phyloP scores from a whole-genome alignment of 805 yeast genomes.

The Cyberlindnera sargentensis region DNA sequence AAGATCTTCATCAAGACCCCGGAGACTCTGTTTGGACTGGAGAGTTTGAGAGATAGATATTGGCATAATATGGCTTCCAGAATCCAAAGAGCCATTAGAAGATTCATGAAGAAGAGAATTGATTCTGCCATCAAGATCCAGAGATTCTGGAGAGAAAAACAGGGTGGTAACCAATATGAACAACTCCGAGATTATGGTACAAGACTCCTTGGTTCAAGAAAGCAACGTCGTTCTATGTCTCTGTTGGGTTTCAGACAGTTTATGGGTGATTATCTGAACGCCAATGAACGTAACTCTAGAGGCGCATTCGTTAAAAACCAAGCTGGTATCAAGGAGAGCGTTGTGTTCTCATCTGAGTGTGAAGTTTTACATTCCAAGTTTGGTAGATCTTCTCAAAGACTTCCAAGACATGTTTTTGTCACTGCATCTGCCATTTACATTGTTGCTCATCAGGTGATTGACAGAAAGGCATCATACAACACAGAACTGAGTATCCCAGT shows the following conservation, averaged over 20 bases:
- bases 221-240: conserved; percentile 86
- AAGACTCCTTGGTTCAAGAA: conserved; percentile 58
- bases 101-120: conserved; percentile 68
- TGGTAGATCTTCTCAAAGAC: conserved; percentile 82
- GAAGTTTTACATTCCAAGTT: conserved; percentile 79
- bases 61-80: conserved; percentile 98
- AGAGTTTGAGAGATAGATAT: conserved; percentile 92
- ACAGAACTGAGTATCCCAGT: conserved; percentile 62
- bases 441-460: conserved; percentile 65
- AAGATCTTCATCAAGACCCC: conserved; percentile 96
- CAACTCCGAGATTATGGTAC: conserved; percentile 84
- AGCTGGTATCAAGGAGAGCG: conserved; percentile 59
- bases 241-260: conserved; percentile 81
- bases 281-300: conserved; percentile 67
- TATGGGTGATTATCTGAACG: conserved; percentile 89
- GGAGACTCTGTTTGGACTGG: conserved; percentile 90
- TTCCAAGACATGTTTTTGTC: conserved; percentile 66
- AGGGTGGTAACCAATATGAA: conserved; percentile 75
- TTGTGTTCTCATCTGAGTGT: conserved; percentile 76
- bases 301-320: conserved; percentile 72
- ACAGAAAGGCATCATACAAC: conserved; percentile 49
- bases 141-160: conserved; percentile 72
- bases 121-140: conserved; percentile 83
- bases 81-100: conserved; percentile 95
- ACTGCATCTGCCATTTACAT: conserved; percentile 59